phyloP scores from a whole-genome alignment of 169 alveolate genomes.

The Babesia bovis region DNA sequence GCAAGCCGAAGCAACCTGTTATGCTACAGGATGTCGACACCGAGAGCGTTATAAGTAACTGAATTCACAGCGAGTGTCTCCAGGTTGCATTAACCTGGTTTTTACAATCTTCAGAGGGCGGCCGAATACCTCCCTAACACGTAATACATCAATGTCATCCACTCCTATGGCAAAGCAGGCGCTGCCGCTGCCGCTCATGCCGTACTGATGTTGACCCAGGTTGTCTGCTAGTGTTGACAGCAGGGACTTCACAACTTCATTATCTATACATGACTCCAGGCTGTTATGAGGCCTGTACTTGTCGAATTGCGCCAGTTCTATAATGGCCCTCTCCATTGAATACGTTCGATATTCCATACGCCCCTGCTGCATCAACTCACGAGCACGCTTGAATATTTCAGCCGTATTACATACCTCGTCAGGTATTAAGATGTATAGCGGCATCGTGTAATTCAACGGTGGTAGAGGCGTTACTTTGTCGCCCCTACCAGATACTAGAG shows the following conservation, averaged over 20 bases:
- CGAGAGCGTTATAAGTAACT: constrained; percentile 20
- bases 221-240: neutral
- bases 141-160: constrained; percentile 21
- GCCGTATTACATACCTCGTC: constrained; percentile 46
- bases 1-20: neutral
- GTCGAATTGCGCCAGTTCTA: neutral
- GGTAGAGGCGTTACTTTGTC: constrained; percentile 30
- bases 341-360: constrained; percentile 1
- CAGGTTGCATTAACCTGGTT: constrained; percentile 40
- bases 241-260: constrained; percentile 16
- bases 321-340: neutral
- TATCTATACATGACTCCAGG: constrained; percentile 40
- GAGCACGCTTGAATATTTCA: constrained; percentile 20
- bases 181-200: constrained; percentile 66
- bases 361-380: neutral
- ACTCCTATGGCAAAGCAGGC: constrained; percentile 44
- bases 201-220: neutral
- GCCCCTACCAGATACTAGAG: constrained; percentile 51
- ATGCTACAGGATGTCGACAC: neutral
- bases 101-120: constrained; percentile 50
- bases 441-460: constrained; percentile 7
- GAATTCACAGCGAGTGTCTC: constrained; percentile 21
- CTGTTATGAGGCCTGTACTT: constrained; percentile 26
- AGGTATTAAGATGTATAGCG: constrained; percentile 54
- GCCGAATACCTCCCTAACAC: constrained; percentile 26